Percentiles rank a stretch among this genome's conserved stretches.
Evolutionary conservation across 768 basidiomycete species (phyloP).

Genomic region (Rhodotorula babjevae): DNA sequence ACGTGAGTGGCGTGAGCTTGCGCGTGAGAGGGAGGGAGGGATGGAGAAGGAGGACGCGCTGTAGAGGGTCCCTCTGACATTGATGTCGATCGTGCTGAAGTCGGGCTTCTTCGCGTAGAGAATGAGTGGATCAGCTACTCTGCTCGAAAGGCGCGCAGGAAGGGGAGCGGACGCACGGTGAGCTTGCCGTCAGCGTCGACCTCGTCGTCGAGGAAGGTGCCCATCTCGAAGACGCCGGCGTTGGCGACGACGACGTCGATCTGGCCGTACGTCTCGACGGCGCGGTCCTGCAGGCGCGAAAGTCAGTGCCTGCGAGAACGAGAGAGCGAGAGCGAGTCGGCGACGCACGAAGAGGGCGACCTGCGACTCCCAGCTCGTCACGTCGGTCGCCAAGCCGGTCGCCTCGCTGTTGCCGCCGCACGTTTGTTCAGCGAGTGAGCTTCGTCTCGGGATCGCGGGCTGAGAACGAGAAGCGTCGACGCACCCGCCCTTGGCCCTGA

Average conservation of each 20-base stretch:
- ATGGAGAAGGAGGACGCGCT: not conserved
- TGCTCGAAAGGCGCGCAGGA: too few relatives aligned
- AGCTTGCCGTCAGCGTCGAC: not conserved
- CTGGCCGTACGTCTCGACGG: not conserved
- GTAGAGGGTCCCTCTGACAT: not conserved
- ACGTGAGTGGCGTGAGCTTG: not conserved
- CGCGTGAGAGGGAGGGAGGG: not conserved
- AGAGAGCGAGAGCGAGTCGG: too few relatives aligned
- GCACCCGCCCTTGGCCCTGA: not conserved
- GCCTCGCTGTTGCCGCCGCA: not conserved
- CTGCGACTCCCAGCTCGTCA: not conserved
- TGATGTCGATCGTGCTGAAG: not conserved
- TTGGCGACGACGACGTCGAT: not conserved
- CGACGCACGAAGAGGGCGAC: conserved; percentile 8
- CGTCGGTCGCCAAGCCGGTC: not conserved
- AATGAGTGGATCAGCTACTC: too few relatives aligned
- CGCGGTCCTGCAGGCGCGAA: not conserved
- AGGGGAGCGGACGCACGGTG: not conserved
- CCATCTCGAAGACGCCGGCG: not conserved
- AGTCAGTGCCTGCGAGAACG: not conserved
- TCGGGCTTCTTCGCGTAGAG: not conserved
- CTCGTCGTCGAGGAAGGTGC: not conserved
- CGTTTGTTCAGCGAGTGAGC: too few relatives aligned
- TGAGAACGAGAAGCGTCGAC: not conserved
- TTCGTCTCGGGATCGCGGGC: too few relatives aligned